Base-by-base conservation (phyloP, 805 yeast genomes). In the Candida nemodendra region DNA sequence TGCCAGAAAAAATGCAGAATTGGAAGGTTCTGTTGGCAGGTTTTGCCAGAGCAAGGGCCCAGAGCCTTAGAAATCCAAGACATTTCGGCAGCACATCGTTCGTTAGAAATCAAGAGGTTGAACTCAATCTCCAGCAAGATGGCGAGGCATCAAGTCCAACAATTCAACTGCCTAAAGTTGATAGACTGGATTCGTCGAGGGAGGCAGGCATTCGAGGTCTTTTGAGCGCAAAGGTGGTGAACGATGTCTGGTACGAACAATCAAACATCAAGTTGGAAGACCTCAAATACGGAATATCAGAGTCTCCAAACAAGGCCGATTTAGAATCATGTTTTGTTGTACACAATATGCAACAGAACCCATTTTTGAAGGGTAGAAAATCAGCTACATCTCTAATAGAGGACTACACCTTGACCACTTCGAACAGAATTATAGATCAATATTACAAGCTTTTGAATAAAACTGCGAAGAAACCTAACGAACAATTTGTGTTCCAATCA, bases 231-330 rank as follows among this genome's bases (percentile, higher is more conserved):
- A 45, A 64, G 29, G 78, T 79, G 8, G 51, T 78, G n/a, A 53
- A 70, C 11, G 73, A 68, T 41, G 70, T 75, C 3, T 79, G 81
- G 76, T 68, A 61, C 44, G 62, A 67, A 16, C 68, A 78, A 49
- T 64, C 71, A 3, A 57, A 60, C 3, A 23, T 43, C 7, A 68
- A 69, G 35, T 61, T 69, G 5, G 61, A 58, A 4, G 64, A 64
- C 17, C 57, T 78, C 37, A 73, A 74, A 50, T 52, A 54, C 15
- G 62, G 57, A 13, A 55, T 67, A 4, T 45, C 48, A 3, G 50
- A 60, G 42, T 57, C 65, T 35, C 44, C 63, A 47, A 39, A 51
- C 39, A 36, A 51, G 45, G 44, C 52, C 16, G 52, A 45, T 28
- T 40, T 59, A 27, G 62, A 58, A 31, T 42, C 57, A 17, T 51